Conservation (phyloP, 257 asterid species). For the Penstemon eatonii region DNA sequence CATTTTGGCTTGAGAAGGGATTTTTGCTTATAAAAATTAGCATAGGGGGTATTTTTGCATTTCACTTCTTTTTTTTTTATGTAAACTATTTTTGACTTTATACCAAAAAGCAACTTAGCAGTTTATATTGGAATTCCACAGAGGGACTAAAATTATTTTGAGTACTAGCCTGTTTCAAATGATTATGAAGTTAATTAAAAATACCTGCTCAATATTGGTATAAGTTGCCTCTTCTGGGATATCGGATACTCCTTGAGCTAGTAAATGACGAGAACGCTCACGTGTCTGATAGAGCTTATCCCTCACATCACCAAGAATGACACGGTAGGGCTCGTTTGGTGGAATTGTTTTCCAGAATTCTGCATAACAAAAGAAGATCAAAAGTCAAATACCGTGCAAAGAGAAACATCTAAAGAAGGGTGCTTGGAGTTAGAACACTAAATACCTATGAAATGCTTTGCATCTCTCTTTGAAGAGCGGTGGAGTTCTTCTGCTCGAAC, state of each 20-base stretch:
- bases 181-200: neutral
- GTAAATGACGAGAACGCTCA: constrained; percentile 60
- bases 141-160: no score
- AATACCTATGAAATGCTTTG: constrained; percentile 61
- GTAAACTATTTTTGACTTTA: no score
- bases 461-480: constrained; percentile 47
- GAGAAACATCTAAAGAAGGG: neutral
- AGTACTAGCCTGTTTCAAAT: neutral
- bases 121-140: no score
- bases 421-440: neutral
- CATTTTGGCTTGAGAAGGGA: no score
- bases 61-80: no score
- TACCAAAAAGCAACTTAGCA: no score
- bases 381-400: neutral
- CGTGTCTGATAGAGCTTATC: constrained; percentile 62
- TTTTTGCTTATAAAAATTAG: no score
- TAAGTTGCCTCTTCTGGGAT: constrained; percentile 59
- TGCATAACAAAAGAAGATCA: constrained; percentile 26
- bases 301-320: constrained; percentile 66
- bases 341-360: constrained; percentile 68
- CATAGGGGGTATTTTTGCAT: no score
- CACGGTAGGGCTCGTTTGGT: constrained; percentile 60
- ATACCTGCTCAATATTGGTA: constrained; percentile 57
- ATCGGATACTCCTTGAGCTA: constrained; percentile 49
- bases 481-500: constrained; percentile 51